Conservation (phyloP, 78 protist genomes). For the Pigoraptor vietnamica region DNA sequence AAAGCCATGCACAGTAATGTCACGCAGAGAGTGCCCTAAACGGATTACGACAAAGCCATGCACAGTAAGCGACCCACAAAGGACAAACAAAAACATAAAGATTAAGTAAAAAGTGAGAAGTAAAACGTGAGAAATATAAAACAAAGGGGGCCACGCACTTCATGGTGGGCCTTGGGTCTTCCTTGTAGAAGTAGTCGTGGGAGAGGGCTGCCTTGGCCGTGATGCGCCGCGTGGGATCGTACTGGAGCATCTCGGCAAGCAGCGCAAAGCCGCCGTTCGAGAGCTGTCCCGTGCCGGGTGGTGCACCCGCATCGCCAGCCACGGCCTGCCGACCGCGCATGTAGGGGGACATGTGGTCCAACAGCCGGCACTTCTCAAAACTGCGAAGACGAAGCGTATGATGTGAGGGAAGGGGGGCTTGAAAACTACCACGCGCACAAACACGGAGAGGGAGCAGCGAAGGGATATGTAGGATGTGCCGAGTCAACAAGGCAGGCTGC, state of each 20-base stretch:
- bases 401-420: no score
- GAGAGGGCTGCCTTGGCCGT: slow-evolving; percentile 69
- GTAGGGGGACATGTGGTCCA: not conserved
- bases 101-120: not conserved
- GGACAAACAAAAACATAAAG: not conserved
- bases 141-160: slow-evolving; percentile 1
- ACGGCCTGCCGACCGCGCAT: not conserved
- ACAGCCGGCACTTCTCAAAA: not conserved
- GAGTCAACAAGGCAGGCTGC: no score
- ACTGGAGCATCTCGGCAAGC: slow-evolving; percentile 48
- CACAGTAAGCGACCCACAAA: not conserved
- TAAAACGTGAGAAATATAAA: not conserved
- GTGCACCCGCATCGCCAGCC: not conserved
- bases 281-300: not conserved
- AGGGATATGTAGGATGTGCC: no score
- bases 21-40: no score
- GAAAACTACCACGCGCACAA: no score
- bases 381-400: not conserved
- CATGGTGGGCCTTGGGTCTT: slow-evolving; percentile 35
- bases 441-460: no score
- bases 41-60: no score
- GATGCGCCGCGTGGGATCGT: slow-evolving; percentile 69
- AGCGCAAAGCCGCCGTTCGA: not conserved
- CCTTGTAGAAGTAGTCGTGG: slow-evolving; percentile 77
- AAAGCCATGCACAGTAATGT: no score